Base-by-base conservation (phyloP, 2,329 filamentous ascomycete genomes). In the Aureobasidium pullulans region DNA sequence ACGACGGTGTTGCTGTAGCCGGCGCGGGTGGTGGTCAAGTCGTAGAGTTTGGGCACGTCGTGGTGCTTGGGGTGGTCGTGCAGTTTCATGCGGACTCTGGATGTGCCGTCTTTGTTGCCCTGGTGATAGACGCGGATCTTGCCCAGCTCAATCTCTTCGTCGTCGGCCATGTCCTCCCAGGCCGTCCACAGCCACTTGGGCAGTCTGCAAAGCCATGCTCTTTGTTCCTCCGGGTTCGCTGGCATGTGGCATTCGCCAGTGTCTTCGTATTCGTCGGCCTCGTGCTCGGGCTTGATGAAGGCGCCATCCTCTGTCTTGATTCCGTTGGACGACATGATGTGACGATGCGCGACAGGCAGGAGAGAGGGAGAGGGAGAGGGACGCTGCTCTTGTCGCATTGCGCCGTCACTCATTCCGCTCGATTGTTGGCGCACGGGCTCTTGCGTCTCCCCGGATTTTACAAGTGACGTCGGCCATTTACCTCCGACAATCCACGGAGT, bases 1-100 rank as follows among this genome's bases (percentile, higher is more conserved):
- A 97, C 79, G 70, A 88, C 96, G 19, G 91, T 94, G 73, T 96
- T 96, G 68, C 84, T 84, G 36, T 93, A 84, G n/a, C 82, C 75
- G 43, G 77, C 71, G 42, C 84, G 81, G 28, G 82, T 85, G 48
- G 90, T 80, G 48, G 90, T 85, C 60, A 97, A 77, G 65, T 90
- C 83, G 74, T 96, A 99, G 69, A 96, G 90, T 69, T 90, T 90
- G 10, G 92, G 91, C n/a, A 96, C 79, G 5, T 81, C 76, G 65
- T 87, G 81, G 70, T 96, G 90, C 63, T 84, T 80, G 7, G 82
- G 77, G 53, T 87, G 78, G 54, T 84, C 80, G 63, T 90, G 81
- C 75, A 86, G 70, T 65, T 81, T 81, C 69, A 96, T 88, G 71
- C 86, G 67, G 49, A 66, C 60, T 53, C 64, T 66, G 15, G 61